Evolutionary conservation across 2,329 filamentous ascomycete genomes (phyloP), one percentile per base, ranked within the genome.

Genomic region (Helicocarpus griseus): DNA sequence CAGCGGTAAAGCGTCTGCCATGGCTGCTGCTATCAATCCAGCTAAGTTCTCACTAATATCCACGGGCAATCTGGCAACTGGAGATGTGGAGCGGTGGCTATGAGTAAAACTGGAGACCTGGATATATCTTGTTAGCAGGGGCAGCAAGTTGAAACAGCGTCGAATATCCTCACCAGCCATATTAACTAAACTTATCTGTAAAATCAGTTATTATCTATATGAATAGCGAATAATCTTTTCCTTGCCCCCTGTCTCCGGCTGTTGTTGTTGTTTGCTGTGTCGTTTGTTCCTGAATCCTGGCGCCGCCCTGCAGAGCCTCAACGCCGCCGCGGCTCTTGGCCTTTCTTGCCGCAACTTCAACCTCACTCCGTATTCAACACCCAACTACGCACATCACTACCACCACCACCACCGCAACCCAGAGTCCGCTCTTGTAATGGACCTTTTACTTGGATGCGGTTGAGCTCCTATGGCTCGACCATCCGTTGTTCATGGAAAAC

Each of bases 1-100:
- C 56, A 81, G 74, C 48, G 80, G 77, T 57, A 80, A 73, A 58
- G 72, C 73, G 53, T 79, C 76, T 56, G 79, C 79, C 82, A 85
- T 86, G 40, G 53, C 51, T 46, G 50, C 44, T 31, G 35, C 31
- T 43, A n/a, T n/a, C n/a, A n/a, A n/a, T n/a, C n/a, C n/a, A n/a
- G 36, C 14, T 14, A 13, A 31, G 39, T 26, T 33, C n/a, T 47
- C 14, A 21, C n/a, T n/a, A n/a, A n/a, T n/a, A 35, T 28, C 41
- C 26, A 26, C 17, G 26, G 31, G 26, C 29, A 33, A 24, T 40
- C n/a, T 4, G 43, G 49, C 31, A 33, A 39, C n/a, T n/a, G 6
- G 22, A 22, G 36, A 7, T 17, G 45, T 35, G 38, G 38, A 13
- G 45, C 3, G 8, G 29, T 19, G 45, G 31, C n/a, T 24, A 47